Percentiles rank a stretch among this genome's conserved stretches.
These are phyloP conservation scores for Boletus coccyginus DNA, from an alignment of 768 basidiomycete species.

Conservation along the genomic window DNA sequence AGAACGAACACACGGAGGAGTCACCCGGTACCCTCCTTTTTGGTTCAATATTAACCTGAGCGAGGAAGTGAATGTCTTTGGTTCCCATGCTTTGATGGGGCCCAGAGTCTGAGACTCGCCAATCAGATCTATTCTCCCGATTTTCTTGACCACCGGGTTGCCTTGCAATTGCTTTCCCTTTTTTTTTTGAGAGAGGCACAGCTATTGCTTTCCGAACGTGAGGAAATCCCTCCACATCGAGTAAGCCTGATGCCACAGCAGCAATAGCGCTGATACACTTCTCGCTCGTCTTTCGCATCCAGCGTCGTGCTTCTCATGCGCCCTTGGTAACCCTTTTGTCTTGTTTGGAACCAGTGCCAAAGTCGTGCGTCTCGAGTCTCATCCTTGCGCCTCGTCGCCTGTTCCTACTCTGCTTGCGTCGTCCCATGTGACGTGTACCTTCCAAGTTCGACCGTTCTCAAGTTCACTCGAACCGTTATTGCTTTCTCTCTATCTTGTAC, in stretches of 20 bases:
- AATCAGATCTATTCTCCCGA: slow-evolving; percentile 35
- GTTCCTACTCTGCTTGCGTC: slow-evolving; percentile 32
- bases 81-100: slow-evolving; percentile 31
- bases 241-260: slow-evolving; percentile 5
- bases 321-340: slow-evolving; percentile 29
- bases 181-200: too few relatives aligned
- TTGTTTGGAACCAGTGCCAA: slow-evolving; percentile 1
- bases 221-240: slow-evolving; percentile 4
- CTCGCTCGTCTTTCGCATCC: slow-evolving; percentile 25
- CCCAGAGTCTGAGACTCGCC: slow-evolving; percentile 19
- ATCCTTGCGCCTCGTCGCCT: slow-evolving; percentile 19
- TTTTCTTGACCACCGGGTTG: slow-evolving; percentile 33
- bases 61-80: slow-evolving; percentile 28
- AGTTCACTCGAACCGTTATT: slow-evolving; percentile 36
- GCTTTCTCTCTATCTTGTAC: slow-evolving; percentile 29
- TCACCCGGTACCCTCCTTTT: slow-evolving; percentile 30
- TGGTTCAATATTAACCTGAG: slow-evolving; percentile 3
- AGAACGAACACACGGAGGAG: slow-evolving; percentile 38
- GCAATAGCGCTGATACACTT: slow-evolving; percentile 11
- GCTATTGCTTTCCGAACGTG: slow-evolving; percentile 18
- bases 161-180: slow-evolving; percentile 9
- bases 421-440: slow-evolving; percentile 36
- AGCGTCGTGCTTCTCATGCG: slow-evolving; percentile 32
- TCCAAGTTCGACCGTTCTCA: slow-evolving; percentile 40
- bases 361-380: slow-evolving; percentile 17